Percentiles rank a stretch among this genome's conserved stretches.
Conservation (phyloP, 768 basidiomycete species). For the Solioccasus polychromus region DNA sequence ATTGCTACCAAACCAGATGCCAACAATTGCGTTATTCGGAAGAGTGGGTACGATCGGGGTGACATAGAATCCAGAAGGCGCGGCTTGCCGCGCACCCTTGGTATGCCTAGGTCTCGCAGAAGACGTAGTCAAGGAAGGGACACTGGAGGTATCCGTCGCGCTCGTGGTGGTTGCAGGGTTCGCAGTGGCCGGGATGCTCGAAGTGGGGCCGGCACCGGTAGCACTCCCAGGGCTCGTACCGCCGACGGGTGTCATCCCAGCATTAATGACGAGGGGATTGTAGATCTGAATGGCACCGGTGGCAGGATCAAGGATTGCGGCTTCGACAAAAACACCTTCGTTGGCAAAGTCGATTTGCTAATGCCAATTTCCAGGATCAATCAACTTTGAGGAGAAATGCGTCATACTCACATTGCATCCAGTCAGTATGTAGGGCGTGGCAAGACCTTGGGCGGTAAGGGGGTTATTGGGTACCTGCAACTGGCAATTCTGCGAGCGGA, state of each 20-base stretch:
- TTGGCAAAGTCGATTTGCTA: constrained; percentile 29
- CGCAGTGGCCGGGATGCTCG: no score
- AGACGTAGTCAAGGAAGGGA: neutral
- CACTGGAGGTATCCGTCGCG: no score
- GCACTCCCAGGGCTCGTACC: no score
- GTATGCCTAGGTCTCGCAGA: neutral
- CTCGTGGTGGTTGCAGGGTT: neutral
- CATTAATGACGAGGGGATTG: constrained; percentile 29
- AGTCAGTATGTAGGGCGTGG: constrained; percentile 25
- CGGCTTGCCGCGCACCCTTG: constrained; percentile 9
- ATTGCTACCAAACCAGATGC: constrained; percentile 30
- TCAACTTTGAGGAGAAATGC: neutral
- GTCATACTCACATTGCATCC: constrained; percentile 24
- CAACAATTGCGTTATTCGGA: constrained; percentile 23
- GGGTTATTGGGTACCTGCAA: constrained; percentile 20
- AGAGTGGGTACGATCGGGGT: constrained; percentile 23
- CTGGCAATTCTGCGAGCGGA: constrained; percentile 23
- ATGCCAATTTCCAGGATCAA: neutral
- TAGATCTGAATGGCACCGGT: constrained; percentile 28
- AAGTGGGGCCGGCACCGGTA: no score
- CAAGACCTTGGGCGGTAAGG: constrained; percentile 26
- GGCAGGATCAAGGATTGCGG: constrained; percentile 28
- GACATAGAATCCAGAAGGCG: constrained; percentile 19
- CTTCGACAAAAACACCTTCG: constrained; percentile 25
- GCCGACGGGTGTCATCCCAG: constrained; percentile 23